phyloP scores from a whole-genome alignment of 306 rosid species.

The Astragalus membranaceus region DNA sequence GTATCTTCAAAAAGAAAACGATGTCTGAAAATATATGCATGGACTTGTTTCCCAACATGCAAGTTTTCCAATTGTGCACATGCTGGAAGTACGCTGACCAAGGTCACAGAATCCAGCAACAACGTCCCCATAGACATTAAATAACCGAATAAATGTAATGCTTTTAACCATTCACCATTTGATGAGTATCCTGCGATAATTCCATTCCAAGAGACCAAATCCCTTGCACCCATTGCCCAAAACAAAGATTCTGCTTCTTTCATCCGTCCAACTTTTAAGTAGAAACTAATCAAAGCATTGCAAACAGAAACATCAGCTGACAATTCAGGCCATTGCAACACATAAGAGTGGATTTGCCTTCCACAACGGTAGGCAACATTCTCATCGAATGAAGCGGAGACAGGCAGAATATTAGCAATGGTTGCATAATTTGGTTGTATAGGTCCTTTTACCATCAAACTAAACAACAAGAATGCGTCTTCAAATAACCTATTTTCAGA shows the following conservation, averaged over 20 bases:
- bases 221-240: constrained; percentile 54
- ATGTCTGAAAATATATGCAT: constrained; percentile 54
- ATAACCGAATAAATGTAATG: constrained; percentile 48
- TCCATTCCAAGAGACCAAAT: constrained; percentile 92
- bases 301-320: constrained; percentile 49
- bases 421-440: constrained; percentile 61
- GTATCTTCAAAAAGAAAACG: constrained; percentile 41
- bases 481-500: constrained; percentile 48
- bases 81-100: constrained; percentile 72
- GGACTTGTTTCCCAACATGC: constrained; percentile 59
- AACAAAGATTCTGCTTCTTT: constrained; percentile 59
- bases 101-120: constrained; percentile 60
- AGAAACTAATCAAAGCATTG: constrained; percentile 81
- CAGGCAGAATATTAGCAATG: constrained; percentile 60
- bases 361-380: constrained; percentile 43
- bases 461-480: constrained; percentile 50
- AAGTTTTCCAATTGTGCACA: constrained; percentile 44
- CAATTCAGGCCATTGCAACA: constrained; percentile 46
- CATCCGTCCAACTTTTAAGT: constrained; percentile 51
- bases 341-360: constrained; percentile 66
- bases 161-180: constrained; percentile 67
- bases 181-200: constrained; percentile 65
- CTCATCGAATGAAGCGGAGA: constrained; percentile 49
- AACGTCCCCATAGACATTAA: constrained; percentile 33
- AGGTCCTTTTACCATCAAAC: constrained; percentile 54